Conservation (phyloP, 192 early-diverging fungal genomes). For the Coemansia sp. region DNA sequence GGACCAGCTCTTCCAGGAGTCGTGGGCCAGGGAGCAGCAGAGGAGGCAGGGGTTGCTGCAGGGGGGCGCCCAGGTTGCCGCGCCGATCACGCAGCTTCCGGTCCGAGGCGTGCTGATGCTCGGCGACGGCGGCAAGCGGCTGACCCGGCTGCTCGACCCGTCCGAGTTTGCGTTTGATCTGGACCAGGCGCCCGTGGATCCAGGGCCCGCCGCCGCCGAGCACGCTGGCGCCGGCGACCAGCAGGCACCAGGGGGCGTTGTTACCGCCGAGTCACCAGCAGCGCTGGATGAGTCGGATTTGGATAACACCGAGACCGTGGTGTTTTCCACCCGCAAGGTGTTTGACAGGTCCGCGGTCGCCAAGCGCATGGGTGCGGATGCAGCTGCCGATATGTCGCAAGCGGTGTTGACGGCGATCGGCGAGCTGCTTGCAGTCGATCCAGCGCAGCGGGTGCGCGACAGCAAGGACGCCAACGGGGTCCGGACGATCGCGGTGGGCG, state of each 20-base stretch:
- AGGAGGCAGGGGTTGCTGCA: constrained; percentile 5
- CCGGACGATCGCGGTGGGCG: constrained; percentile 8
- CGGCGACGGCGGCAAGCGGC: constrained; percentile 29
- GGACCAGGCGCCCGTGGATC: constrained; percentile 17
- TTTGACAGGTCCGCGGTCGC: constrained; percentile 22
- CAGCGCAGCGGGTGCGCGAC: constrained; percentile 4
- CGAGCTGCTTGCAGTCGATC: constrained; percentile 24
- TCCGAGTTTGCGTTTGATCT: constrained; percentile 48
- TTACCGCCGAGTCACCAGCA: neutral
- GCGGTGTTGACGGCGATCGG: constrained; percentile 19
- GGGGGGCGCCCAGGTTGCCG: neutral
- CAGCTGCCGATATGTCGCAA: neutral
- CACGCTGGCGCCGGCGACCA: neutral
- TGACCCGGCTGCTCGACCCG: constrained; percentile 37
- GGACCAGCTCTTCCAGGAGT: constrained; percentile 34
- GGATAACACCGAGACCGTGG: constrained; percentile 6
- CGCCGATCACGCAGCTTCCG: constrained; percentile 36
- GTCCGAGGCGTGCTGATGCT: constrained; percentile 43
- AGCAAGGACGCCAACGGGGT: neutral
- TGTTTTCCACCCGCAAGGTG: constrained; percentile 33
- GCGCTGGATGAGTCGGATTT: neutral
- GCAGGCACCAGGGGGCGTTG: neutral
- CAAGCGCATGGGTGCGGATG: constrained; percentile 19
- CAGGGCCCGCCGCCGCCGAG: neutral
- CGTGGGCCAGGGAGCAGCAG: constrained; percentile 44